Evolutionary conservation across 2,329 filamentous ascomycete species (phyloP).

Genomic region (Emergomyces orientalis): DNA sequence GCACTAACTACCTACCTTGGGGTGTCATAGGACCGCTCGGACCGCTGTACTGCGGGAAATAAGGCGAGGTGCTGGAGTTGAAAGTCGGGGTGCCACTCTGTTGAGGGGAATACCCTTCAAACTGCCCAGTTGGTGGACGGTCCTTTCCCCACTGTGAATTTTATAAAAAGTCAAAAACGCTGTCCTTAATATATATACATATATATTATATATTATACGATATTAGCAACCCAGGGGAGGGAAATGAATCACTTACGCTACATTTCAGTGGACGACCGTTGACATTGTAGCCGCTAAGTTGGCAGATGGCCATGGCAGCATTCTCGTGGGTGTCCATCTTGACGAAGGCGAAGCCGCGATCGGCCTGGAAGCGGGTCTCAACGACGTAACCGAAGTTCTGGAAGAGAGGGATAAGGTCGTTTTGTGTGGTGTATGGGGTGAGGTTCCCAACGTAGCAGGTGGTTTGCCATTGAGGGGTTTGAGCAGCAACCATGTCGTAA

Average conservation of each 20-base stretch:
- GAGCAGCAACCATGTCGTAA: constrained; percentile 91
- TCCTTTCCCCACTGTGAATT: constrained; percentile 87
- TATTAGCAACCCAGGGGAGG: constrained; percentile 9
- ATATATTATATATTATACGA: no score
- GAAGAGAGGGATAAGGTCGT: constrained; percentile 94
- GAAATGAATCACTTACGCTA: constrained; percentile 63
- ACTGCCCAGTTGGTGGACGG: constrained; percentile 75
- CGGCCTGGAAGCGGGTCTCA: constrained; percentile 94
- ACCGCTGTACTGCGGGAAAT: constrained; percentile 92
- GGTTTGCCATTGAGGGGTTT: constrained; percentile 96
- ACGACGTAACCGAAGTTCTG: constrained; percentile 98
- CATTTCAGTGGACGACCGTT: constrained; percentile 96
- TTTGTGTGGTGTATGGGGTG: constrained; percentile 94
- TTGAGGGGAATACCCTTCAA: constrained; percentile 76
- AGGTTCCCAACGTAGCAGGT: constrained; percentile 97
- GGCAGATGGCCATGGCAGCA: constrained; percentile 95
- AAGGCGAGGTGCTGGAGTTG: constrained; percentile 65
- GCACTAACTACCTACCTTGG: constrained; percentile 37
- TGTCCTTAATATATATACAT: neutral
- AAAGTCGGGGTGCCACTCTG: constrained; percentile 60
- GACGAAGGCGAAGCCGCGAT: constrained; percentile 95
- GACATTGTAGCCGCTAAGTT: constrained; percentile 95
- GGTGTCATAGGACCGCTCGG: constrained; percentile 53
- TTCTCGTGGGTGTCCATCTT: constrained; percentile 99
- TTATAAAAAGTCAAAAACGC: constrained; percentile 24